Percentiles rank a stretch among this genome's conserved stretches.
Conservation (phyloP, 306 rosid species). For the Canavalia gladiata region DNA sequence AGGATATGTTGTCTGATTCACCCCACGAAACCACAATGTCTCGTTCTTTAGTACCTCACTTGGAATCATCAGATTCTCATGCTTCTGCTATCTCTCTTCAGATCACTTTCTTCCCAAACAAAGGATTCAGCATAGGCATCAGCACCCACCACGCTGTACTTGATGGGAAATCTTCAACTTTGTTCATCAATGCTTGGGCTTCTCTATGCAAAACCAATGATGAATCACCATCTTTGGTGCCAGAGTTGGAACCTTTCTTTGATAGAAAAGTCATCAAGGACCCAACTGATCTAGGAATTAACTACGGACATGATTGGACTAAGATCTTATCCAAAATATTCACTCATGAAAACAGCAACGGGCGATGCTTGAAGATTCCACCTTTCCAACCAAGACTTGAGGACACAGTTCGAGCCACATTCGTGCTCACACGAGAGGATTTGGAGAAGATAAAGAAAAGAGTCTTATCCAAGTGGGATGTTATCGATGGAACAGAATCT, state of each 20-base stretch:
- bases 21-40: slow-evolving; percentile 37
- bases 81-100: slow-evolving; percentile 60
- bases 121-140: slow-evolving; percentile 62
- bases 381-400: slow-evolving; percentile 13
- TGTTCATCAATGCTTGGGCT: slow-evolving; percentile 71
- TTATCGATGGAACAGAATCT: neutral
- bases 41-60: slow-evolving; percentile 58
- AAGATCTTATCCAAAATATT: neutral
- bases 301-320: neutral
- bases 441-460: slow-evolving; percentile 44
- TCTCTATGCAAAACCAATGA: slow-evolving; percentile 33
- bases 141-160: slow-evolving; percentile 58
- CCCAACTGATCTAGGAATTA: slow-evolving; percentile 25
- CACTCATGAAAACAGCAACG: neutral
- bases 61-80: slow-evolving; percentile 35
- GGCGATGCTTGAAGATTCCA: slow-evolving; percentile 40
- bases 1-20: slow-evolving; percentile 27
- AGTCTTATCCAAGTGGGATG: slow-evolving; percentile 43
- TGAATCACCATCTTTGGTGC: neutral
- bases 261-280: slow-evolving; percentile 54
- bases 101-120: slow-evolving; percentile 59
- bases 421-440: slow-evolving; percentile 47
- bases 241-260: slow-evolving; percentile 51
- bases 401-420: slow-evolving; percentile 50
- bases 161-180: slow-evolving; percentile 59